Evolutionary conservation across 2,329 filamentous ascomycete genomes (phyloP), one percentile per base, ranked within the genome.

Genomic region (Trichoderma cornu-damae): DNA sequence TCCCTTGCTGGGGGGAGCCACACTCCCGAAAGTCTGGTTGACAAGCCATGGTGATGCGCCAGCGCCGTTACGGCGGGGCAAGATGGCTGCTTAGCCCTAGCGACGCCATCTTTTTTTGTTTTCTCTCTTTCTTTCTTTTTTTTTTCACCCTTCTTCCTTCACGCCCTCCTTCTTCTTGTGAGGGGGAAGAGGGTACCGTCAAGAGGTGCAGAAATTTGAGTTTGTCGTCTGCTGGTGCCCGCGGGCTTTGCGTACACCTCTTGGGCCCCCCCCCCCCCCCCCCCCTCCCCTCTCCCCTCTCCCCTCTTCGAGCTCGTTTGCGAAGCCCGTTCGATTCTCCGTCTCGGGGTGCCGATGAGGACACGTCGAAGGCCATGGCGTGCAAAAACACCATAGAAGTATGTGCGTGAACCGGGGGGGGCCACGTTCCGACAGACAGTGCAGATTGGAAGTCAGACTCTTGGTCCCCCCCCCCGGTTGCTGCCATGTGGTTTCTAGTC

Each of bases 1-100:
- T 56, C 57, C 57, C 57, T 56, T 59, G 51, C 55, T 50, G 52
- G 57, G 50, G 51, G 52, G 57, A 56, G 51, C 57, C 57, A 59
- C 57, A 50, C 57, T 59, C 38, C 57, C 57, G 57, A 46, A 35
- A 56, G 30, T 26, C 40, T 58, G 56, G 28, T 30, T 58, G 56
- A 58, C 56, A 58, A 46, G 48, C 44, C 44, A 42, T 43, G 44
- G 24, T 58, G 56, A 49, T 51, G 37, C 56, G 35, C 56, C 56
- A 58, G 48, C 56, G 56, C 56, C 56, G 56, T 53, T 58, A 40
- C 37, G 56, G 56, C 56, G 56, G 56, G 56, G 56, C 56, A 53
- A 57, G 56, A 44, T n/a, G 40, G 48, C 51, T 55, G 51, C 51
- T 55, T 55, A 55, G 51, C 51, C 51, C 51, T 55, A 47, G 49